phyloP scores from a whole-genome alignment of 495 filamentous ascomycete genomes.

The Trichoderma asperelloides region DNA sequence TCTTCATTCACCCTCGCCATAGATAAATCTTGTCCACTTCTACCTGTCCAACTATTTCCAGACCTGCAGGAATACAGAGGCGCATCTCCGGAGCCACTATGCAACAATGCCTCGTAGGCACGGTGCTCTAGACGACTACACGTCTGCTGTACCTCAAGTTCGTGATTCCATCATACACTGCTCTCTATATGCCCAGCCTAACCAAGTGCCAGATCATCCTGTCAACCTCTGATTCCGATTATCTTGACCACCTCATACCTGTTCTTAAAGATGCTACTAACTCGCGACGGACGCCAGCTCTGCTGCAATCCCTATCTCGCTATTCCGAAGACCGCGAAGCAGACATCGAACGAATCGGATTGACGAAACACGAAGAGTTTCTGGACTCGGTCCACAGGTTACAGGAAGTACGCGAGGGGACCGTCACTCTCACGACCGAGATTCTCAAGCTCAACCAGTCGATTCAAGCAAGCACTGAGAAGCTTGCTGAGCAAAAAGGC shows the following conservation, averaged over 20 bases:
- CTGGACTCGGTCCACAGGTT: conserved; percentile 87
- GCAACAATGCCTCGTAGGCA: conserved; percentile 12
- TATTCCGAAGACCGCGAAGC: conserved; percentile 79
- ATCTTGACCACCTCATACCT: conserved; percentile 88
- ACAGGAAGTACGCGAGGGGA: conserved; percentile 80
- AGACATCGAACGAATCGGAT: conserved; percentile 91
- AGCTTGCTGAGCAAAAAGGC: conserved; percentile 89
- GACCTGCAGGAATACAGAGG: neutral
- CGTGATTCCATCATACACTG: neutral
- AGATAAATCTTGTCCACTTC: neutral
- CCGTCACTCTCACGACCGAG: conserved; percentile 77
- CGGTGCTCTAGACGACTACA: conserved; percentile 41
- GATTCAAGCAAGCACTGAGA: conserved; percentile 92
- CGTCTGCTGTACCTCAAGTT: conserved; percentile 44
- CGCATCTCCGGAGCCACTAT: neutral
- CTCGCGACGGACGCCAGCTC: conserved; percentile 60
- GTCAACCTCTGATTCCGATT: conserved; percentile 83
- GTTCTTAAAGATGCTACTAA: conserved; percentile 81
- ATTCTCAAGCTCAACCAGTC: conserved; percentile 88
- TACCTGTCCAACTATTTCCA: neutral
- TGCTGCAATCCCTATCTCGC: conserved; percentile 66
- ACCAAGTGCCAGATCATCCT: conserved; percentile 62
- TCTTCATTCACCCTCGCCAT: neutral
- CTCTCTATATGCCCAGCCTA: neutral
- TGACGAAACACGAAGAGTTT: conserved; percentile 94